A percentile compares a stretch with the other conserved stretches of the same genome.
Evolutionary conservation across 306 rosid species (phyloP).

Genomic region (Cucurbita maxima): DNA sequence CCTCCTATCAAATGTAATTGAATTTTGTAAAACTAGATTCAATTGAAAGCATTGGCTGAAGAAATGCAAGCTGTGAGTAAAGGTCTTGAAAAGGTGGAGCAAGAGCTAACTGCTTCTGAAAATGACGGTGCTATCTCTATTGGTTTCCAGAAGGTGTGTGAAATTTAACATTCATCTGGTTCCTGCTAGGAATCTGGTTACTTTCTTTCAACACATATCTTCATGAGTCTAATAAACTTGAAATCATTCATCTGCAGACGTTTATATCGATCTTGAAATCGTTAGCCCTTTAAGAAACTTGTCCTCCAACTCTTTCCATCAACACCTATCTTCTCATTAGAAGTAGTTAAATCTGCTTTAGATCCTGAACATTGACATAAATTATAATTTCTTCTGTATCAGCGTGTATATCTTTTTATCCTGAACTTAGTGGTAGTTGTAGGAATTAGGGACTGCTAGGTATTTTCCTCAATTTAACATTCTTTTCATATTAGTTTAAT

Average conservation of each 20-base stretch:
- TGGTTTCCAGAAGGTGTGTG: constrained; percentile 79
- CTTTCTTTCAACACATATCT: not conserved
- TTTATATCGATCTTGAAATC: not conserved
- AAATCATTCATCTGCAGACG: not conserved
- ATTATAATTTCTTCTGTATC: not conserved
- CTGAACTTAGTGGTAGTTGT: not conserved
- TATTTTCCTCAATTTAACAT: not conserved
- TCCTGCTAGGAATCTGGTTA: not conserved
- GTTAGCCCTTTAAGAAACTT: not conserved
- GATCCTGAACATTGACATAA: not conserved
- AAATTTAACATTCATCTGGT: not conserved
- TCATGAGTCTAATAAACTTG: not conserved
- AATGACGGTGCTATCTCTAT: constrained; percentile 68
- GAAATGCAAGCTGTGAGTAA: constrained; percentile 99
- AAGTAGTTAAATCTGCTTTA: not conserved
- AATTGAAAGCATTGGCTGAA: constrained; percentile 91
- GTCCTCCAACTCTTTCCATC: not conserved
- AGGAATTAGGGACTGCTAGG: not conserved
- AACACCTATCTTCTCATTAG: not conserved
- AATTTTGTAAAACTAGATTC: constrained; percentile 48
- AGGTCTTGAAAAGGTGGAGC: constrained; percentile 97
- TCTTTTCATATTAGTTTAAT: not conserved
- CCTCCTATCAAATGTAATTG: not conserved
- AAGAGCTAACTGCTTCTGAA: constrained; percentile 79
- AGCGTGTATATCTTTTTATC: not conserved